These are phyloP conservation scores for Quercus berberidifolia DNA, from an alignment of 306 rosid genomes.

Conservation along the genomic window DNA sequence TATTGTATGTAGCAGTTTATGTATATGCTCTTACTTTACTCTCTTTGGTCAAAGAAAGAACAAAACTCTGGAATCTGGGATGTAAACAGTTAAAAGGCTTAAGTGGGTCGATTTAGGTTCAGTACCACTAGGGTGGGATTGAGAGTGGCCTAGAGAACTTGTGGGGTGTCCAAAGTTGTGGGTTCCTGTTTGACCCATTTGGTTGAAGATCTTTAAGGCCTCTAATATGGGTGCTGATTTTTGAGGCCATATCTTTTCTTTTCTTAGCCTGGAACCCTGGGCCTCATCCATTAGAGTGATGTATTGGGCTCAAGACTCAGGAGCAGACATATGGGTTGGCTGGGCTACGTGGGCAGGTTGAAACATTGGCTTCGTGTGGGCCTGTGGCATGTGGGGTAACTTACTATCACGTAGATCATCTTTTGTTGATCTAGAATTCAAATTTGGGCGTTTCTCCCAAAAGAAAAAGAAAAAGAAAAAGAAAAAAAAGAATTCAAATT, in stretches of 20 bases:
- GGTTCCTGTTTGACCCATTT: background rate
- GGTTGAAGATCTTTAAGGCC: background rate
- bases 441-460: too few species aligned
- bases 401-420: background rate
- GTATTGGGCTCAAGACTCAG: background rate
- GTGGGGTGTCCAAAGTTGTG: too few species aligned
- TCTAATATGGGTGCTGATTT: background rate
- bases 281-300: background rate
- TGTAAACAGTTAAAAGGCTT: too few species aligned
- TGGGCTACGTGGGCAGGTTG: background rate
- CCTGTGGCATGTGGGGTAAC: background rate
- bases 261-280: background rate
- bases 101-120: too few species aligned
- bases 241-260: too few species aligned
- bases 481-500: too few species aligned
- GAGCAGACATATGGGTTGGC: background rate
- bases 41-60: background rate
- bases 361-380: background rate
- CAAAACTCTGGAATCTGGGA: too few species aligned
- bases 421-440: too few species aligned
- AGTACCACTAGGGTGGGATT: too few species aligned
- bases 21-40: slow-evolving; percentile 22
- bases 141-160: too few species aligned
- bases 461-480: too few species aligned
- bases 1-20: slow-evolving; percentile 31